These are phyloP conservation scores for Talaromyces piceae DNA, from an alignment of 2,329 filamentous ascomycete species.

Conservation along the genomic window DNA sequence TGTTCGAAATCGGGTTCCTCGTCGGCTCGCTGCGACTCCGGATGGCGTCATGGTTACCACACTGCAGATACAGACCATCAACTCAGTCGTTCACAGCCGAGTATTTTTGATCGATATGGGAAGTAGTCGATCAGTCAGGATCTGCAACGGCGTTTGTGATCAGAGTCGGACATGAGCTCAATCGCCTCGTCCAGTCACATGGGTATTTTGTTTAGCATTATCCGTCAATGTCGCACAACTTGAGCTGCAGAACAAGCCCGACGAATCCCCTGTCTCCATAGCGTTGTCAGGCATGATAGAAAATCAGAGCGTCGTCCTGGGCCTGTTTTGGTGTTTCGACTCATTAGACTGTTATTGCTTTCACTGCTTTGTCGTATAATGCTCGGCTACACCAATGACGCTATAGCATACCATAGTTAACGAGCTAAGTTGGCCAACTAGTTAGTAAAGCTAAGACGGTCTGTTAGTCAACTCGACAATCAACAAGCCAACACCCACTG, in stretches of 20 bases:
- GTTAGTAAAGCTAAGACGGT: no score
- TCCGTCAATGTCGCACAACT: background rate
- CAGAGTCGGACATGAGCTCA: no score
- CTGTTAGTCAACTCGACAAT: background rate
- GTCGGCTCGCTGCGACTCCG: no score
- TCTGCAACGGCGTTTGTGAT: no score
- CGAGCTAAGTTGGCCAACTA: background rate
- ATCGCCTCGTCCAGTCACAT: no score
- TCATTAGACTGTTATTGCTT: background rate
- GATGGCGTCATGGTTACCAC: background rate
- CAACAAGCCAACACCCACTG: background rate
- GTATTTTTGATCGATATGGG: no score
- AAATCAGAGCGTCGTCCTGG: background rate
- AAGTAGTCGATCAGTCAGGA: no score
- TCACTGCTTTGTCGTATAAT: background rate
- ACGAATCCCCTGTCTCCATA: background rate
- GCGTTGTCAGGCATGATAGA: background rate
- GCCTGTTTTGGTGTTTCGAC: no score
- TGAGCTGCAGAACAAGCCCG: background rate
- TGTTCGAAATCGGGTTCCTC: no score
- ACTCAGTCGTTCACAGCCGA: no score
- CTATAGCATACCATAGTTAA: background rate
- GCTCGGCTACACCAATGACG: background rate
- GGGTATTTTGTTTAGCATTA: background rate
- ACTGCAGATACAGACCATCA: no score